phyloP scores from a whole-genome alignment of 2,329 filamentous ascomycete species.

The Curvularia lunata region DNA sequence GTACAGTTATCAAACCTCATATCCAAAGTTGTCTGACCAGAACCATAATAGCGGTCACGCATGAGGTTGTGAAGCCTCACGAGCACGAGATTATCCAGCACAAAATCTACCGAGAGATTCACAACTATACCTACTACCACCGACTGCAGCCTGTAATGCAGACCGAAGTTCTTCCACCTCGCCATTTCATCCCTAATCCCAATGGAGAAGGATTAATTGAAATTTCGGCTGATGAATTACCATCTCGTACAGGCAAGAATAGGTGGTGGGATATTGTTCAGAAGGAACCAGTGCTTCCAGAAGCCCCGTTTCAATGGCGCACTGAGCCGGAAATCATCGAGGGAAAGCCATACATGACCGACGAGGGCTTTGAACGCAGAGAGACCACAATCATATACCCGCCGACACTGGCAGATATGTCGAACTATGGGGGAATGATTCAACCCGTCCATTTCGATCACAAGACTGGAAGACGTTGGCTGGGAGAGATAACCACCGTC shows the following conservation, averaged over 20 bases:
- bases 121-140: constrained; percentile 61
- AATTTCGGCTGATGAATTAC: constrained; percentile 54
- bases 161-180: constrained; percentile 59
- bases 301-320: constrained; percentile 25
- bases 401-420: constrained; percentile 49
- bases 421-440: constrained; percentile 34
- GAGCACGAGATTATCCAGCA: constrained; percentile 57
- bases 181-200: constrained; percentile 56
- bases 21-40: constrained; percentile 15
- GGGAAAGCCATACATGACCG: constrained; percentile 42
- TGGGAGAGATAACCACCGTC: constrained; percentile 32
- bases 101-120: constrained; percentile 59
- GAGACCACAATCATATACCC: constrained; percentile 57
- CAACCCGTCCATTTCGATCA: constrained; percentile 41
- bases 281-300: constrained; percentile 23
- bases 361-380: constrained; percentile 51
- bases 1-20: background rate
- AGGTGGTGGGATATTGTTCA: constrained; percentile 40
- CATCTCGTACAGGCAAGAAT: constrained; percentile 38
- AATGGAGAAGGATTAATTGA: constrained; percentile 50
- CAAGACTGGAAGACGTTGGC: constrained; percentile 35
- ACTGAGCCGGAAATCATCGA: constrained; percentile 50
- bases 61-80: constrained; percentile 56
- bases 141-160: constrained; percentile 61
- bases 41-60: constrained; percentile 54